A percentile compares a stretch with the other conserved stretches of the same genome.
phyloP scores from a whole-genome alignment of 352 stramenopile species.

The Phytophthora chlamydospora region DNA sequence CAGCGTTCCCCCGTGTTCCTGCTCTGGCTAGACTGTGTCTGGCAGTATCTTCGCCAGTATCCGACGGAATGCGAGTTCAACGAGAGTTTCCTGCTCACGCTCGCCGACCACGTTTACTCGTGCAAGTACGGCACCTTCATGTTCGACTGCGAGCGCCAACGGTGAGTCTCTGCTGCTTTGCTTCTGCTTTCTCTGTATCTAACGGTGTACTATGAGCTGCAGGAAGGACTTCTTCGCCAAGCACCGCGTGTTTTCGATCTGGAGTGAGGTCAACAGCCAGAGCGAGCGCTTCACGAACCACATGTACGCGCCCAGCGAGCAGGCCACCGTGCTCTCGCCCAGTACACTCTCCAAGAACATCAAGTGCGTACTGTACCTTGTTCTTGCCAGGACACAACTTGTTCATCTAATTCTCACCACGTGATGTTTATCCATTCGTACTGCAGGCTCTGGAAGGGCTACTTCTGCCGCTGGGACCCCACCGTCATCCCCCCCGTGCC shows the following conservation, averaged over 20 bases:
- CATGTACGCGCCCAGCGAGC: conserved; percentile 61
- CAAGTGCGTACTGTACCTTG: conserved; percentile 54
- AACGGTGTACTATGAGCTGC: conserved; percentile 4
- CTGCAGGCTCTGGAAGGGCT: conserved; percentile 81
- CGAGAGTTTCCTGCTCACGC: conserved; percentile 87
- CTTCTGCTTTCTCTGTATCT: conserved; percentile 6
- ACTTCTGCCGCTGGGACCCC: conserved; percentile 88
- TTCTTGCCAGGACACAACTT: no score
- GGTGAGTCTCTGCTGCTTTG: conserved; percentile 38
- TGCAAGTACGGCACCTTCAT: conserved; percentile 98
- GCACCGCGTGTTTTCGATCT: conserved; percentile 78
- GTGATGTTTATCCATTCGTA: conserved; percentile 10
- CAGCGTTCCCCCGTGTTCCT: conserved; percentile 98
- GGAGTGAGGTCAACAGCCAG: conserved; percentile 80
- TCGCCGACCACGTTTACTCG: conserved; percentile 97
- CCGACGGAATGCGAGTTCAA: conserved; percentile 98
- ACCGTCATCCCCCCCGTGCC: conserved; percentile 74
- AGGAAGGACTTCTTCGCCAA: conserved; percentile 85
- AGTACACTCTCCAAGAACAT: conserved; percentile 90
- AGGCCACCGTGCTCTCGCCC: conserved; percentile 51
- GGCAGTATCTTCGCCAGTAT: conserved; percentile 96
- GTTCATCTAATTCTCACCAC: neutral
- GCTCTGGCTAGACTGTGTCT: conserved; percentile 98
- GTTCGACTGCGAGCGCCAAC: conserved; percentile 95
- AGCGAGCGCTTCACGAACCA: conserved; percentile 76